Evolutionary conservation across 352 stramenopile genomes (phyloP).

Genomic region (Halophytophthora batemanensis): DNA sequence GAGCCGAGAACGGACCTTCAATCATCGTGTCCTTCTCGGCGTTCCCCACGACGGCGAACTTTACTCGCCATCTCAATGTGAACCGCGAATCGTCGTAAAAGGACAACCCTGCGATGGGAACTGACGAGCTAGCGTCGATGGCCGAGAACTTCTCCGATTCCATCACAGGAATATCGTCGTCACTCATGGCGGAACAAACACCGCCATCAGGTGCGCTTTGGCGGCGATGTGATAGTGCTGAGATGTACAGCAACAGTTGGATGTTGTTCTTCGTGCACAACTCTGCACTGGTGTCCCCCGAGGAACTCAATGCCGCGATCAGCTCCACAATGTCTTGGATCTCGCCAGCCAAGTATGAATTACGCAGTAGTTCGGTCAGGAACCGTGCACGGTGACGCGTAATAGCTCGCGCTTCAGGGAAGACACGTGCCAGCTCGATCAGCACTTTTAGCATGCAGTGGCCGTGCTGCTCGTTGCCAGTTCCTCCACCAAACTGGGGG

Average conservation of each 20-base stretch:
- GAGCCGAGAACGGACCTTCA: conserved; percentile 46
- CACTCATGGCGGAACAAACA: conserved; percentile 12
- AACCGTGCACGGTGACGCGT: conserved; percentile 47
- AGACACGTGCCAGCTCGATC: conserved; percentile 59
- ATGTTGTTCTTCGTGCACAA: conserved; percentile 58
- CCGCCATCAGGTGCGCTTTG: conserved; percentile 8
- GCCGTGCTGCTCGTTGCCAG: conserved; percentile 38
- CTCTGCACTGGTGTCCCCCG: conserved; percentile 30
- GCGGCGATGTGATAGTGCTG: conserved; percentile 50
- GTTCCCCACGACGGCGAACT: conserved; percentile 22
- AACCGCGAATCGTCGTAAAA: conserved; percentile 60
- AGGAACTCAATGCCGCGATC: conserved; percentile 49
- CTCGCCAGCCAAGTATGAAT: conserved; percentile 47
- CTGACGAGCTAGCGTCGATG: conserved; percentile 36
- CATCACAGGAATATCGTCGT: conserved; percentile 70
- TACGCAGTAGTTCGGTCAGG: conserved; percentile 44
- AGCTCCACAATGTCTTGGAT: conserved; percentile 69
- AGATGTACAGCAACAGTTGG: conserved; percentile 61
- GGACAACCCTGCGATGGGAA: conserved; percentile 68
- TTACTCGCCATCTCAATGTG: conserved; percentile 63
- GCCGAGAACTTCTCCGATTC: conserved; percentile 48
- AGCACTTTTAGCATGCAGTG: conserved; percentile 69
- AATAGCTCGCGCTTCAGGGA: conserved; percentile 46
- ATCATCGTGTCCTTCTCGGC: conserved; percentile 15
- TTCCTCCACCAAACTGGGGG: conserved; percentile 16